A percentile compares a stretch with the other conserved stretches of the same genome.
phyloP scores from a whole-genome alignment of 176 grass and related monocot species.

The maize (Zea mays) region DNA sequence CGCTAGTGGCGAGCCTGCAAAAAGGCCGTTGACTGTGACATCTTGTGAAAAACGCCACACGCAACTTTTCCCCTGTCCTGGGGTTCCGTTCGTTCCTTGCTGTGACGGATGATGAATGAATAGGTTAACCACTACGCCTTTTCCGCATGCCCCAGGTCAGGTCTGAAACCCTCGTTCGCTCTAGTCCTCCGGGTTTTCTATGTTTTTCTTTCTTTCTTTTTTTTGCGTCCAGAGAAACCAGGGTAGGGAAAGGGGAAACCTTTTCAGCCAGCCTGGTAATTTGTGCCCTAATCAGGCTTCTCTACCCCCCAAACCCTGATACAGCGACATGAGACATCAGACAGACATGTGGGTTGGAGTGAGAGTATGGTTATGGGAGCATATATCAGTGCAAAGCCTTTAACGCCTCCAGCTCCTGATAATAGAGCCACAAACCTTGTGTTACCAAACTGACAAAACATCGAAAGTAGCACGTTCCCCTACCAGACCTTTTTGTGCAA shows the following conservation, averaged over 20 bases:
- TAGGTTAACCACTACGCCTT: slow-evolving; percentile 42
- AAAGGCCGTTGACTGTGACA: slow-evolving; percentile 62
- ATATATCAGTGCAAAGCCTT: slow-evolving; percentile 26
- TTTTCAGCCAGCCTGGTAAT: slow-evolving; percentile 60
- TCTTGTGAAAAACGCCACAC: slow-evolving; percentile 54
- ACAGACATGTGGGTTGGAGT: slow-evolving; percentile 28
- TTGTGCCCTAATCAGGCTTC: slow-evolving; percentile 45
- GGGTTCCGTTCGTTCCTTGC: slow-evolving; percentile 32
- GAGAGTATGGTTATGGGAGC: slow-evolving; percentile 35
- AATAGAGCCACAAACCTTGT: slow-evolving; percentile 25
- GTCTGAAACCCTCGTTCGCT: slow-evolving; percentile 24
- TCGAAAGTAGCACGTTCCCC: background rate
- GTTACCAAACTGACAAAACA: slow-evolving; percentile 33
- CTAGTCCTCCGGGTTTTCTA: slow-evolving; percentile 38
- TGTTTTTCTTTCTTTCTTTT: too few relatives aligned
- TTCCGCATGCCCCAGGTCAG: slow-evolving; percentile 45
- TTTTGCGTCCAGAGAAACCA: slow-evolving; percentile 44
- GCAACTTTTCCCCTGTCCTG: slow-evolving; percentile 43
- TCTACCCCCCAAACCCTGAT: slow-evolving; percentile 37
- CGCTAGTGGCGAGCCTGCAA: slow-evolving; percentile 43
- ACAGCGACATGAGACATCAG: background rate
- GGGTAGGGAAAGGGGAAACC: slow-evolving; percentile 42
- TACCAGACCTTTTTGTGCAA: slow-evolving; percentile 41
- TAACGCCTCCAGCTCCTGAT: slow-evolving; percentile 4
- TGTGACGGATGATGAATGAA: slow-evolving; percentile 21